A percentile compares a stretch with the other conserved stretches of the same genome.
These are phyloP conservation scores for Mucor velutinosus DNA, from an alignment of 371 early-diverging fungal genomes.

Conservation along the genomic window DNA sequence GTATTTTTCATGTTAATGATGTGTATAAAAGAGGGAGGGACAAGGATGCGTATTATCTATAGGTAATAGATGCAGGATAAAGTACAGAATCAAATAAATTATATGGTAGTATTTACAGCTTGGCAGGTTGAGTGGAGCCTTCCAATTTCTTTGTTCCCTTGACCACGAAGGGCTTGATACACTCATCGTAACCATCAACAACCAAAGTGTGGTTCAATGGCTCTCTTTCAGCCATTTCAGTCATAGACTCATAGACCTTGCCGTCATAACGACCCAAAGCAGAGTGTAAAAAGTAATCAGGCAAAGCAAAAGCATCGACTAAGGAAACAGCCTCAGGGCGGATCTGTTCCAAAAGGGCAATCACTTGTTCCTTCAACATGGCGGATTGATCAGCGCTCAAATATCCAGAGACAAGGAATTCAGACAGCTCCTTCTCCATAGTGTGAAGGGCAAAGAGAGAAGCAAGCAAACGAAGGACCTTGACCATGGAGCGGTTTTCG, in stretches of 20 bases:
- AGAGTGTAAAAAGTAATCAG: conserved; percentile 78
- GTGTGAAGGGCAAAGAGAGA: conserved; percentile 64
- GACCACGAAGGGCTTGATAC: conserved; percentile 56
- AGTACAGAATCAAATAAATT: background rate
- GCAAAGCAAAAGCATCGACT: conserved; percentile 78
- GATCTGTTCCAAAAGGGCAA: conserved; percentile 54
- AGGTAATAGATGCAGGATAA: background rate
- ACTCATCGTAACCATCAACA: conserved; percentile 58
- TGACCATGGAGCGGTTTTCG: conserved; percentile 40
- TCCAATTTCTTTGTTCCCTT: conserved; percentile 15
- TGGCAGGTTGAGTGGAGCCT: conserved; percentile 13
- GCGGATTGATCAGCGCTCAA: conserved; percentile 52
- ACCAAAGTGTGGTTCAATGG: conserved; percentile 67
- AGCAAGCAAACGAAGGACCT: conserved; percentile 34
- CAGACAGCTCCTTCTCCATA: conserved; percentile 67
- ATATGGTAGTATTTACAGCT: conserved; percentile 17
- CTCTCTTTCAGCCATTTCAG: conserved; percentile 70
- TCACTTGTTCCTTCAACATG: conserved; percentile 53
- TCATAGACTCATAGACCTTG: conserved; percentile 72
- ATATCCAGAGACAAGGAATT: conserved; percentile 62
- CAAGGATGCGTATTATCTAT: background rate
- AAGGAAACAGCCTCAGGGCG: conserved; percentile 74
- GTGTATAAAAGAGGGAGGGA: background rate
- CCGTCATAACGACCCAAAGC: conserved; percentile 79
- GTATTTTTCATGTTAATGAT: background rate